Conservation (phyloP, 169 alveolate genomes). For the Cryptosporidium muris region DNA sequence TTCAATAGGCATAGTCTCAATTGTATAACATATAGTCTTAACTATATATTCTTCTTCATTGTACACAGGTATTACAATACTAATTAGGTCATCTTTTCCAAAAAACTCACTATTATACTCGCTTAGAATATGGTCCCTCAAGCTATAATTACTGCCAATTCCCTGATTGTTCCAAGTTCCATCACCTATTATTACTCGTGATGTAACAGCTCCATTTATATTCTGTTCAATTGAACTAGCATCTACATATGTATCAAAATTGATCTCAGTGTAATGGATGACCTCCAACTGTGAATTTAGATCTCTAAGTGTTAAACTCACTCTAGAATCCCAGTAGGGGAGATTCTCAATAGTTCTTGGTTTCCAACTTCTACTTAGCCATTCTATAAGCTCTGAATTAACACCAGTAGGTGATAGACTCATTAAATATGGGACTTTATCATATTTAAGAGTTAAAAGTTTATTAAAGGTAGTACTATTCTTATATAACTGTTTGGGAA, state of each 20-base stretch:
- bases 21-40: conserved; percentile 72
- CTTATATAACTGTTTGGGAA: no score
- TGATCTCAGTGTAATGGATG: conserved; percentile 25
- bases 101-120: neutral
- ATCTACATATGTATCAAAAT: conserved; percentile 43
- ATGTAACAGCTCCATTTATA: neutral
- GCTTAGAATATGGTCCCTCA: no score
- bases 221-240: neutral
- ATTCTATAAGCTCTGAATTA: conserved; percentile 20
- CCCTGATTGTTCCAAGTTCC: neutral
- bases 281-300: neutral
- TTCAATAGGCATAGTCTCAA: conserved; percentile 70
- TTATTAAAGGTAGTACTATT: no score
- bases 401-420: conserved; percentile 25
- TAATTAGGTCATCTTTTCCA: conserved; percentile 30
- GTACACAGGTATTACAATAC: conserved; percentile 76
- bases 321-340: conserved; percentile 6
- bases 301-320: neutral
- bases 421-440: neutral
- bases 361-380: conserved; percentile 35
- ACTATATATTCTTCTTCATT: conserved; percentile 75
- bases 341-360: conserved; percentile 14
- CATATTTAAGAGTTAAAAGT: neutral
- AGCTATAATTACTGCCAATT: no score
- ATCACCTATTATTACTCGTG: neutral